Evolutionary conservation across 2,329 filamentous ascomycete genomes (phyloP), one percentile per base, ranked within the genome.

Genomic region (Hypoxylon sp.): DNA sequence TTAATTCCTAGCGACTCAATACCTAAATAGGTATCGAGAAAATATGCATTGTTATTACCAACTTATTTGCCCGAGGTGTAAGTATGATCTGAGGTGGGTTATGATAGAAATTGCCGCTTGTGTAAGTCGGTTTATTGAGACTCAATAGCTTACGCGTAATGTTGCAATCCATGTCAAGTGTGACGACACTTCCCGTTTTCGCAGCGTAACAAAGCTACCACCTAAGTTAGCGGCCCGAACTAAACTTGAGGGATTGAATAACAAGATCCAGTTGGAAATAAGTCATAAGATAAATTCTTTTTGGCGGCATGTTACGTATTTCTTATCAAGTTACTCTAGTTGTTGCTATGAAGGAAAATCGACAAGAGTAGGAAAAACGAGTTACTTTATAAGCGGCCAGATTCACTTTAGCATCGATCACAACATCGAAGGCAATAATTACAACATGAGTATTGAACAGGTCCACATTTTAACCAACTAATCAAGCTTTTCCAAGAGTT

Each of bases 91-190:
- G 14, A 43, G 17, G 38, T 43, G 38, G 38, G 38, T 11, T 21
- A 21, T 11, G 38, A 21, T 43, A 7, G 17, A 21, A 21, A 43
- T 43, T 43, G n/a, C n/a, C n/a, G 36, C n/a, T 9, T 9, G 17
- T 43, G 38, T 14, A n/a, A 36, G 34, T 36, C 3, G 13, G 2
- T 45, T 23, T 19, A 32, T 21, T 25, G 41, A 23, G 36, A 50
- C 34, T 14, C 53, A 34, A 36, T n/a, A 21, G 53, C 61, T 64
- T 52, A 64, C 61, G 61, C 55, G 61, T 59, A 64, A 41, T 59
- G 61, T 64, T 64, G 53, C 53, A 59, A 64, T 64, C 61, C 48
- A 36, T 32, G 53, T 52, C 49, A 19, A 45, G 21, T n/a, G 36
- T 64, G 61, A 59, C 53, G 41, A 53, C 28, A 52, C 46, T 11